These are phyloP conservation scores for Cryphonectria nitschkei DNA, from an alignment of 2,329 filamentous ascomycete genomes.

Conservation along the genomic window DNA sequence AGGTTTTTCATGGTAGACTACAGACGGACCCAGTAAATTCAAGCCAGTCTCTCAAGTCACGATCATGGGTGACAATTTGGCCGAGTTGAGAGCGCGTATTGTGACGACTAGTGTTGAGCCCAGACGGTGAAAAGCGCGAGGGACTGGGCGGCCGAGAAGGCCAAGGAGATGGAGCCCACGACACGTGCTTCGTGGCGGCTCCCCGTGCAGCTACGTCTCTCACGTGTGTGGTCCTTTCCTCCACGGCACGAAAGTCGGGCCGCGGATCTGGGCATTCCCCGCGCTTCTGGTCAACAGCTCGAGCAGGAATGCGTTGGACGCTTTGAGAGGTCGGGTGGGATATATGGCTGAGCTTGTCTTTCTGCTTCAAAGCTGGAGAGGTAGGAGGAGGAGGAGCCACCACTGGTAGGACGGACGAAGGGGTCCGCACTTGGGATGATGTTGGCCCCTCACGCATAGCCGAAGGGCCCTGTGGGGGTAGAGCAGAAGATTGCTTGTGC, in stretches of 20 bases:
- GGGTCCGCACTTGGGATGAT: neutral
- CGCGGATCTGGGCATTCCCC: neutral
- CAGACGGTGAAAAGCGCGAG: neutral
- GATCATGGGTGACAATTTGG: neutral
- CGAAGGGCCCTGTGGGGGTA: neutral
- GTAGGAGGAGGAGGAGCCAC: neutral
- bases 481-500: neutral
- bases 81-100: neutral
- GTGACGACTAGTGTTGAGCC: neutral
- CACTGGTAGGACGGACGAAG: neutral
- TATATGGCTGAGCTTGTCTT: neutral
- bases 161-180: neutral
- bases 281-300: neutral
- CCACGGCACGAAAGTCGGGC: neutral
- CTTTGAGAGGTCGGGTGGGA: neutral
- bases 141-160: neutral
- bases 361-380: neutral
- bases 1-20: too few species aligned
- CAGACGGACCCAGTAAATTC: neutral
- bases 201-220: neutral
- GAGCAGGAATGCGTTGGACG: neutral
- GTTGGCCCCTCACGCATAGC: neutral
- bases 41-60: neutral
- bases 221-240: neutral
- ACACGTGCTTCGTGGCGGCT: neutral